Evolutionary conservation across 495 filamentous ascomycete genomes (phyloP), one percentile per base, ranked within the genome.

Genomic region (Hypoxylon crocopeplum): DNA sequence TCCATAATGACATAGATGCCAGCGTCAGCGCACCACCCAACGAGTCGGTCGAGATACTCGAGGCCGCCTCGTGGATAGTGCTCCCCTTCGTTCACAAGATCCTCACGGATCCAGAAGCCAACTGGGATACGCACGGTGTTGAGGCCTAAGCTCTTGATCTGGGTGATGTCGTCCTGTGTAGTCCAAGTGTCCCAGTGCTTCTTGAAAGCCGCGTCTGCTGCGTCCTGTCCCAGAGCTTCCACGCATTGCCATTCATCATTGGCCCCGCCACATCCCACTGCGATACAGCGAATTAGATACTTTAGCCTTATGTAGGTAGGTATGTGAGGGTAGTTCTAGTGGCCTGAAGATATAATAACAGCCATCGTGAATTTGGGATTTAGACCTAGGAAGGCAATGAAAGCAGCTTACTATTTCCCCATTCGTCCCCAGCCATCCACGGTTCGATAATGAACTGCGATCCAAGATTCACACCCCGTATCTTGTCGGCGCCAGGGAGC

Each of bases 1-100:
- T 86, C 86, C 49, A 88, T 77, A 39, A 88, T 86, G 49, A 88
- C 78, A 64, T 86, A 88, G 34, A 88, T 51, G 0, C 81, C 82
- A 1, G 72, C 71, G 46, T 84, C 75, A 22, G 72, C 76, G 2
- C 81, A 82, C 84, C 80, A 84, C 8, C 75, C 76, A 39, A 81
- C 84, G 0, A 88, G 46, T 12, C 73, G 69, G 58, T 83, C 73
- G 13, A 88, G 71, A 64, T 83, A 85, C 3, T 63, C 30, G 2
- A 86, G 64, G 0, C 77, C 84, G 5, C 85, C 84, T 56, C 77
- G 75, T 0, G 63, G 63, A 36, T 54, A 88, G 56, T 82, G 73
- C 63, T 87, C 85, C 36, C 68, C 79, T 33, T 75, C 66, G 1
- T 83, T 71, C 1, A 88, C 83, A 24, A 85, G 68, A 29, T 80